Conservation (phyloP, 306 rosid genomes). For the Lathyrus oleraceus region DNA sequence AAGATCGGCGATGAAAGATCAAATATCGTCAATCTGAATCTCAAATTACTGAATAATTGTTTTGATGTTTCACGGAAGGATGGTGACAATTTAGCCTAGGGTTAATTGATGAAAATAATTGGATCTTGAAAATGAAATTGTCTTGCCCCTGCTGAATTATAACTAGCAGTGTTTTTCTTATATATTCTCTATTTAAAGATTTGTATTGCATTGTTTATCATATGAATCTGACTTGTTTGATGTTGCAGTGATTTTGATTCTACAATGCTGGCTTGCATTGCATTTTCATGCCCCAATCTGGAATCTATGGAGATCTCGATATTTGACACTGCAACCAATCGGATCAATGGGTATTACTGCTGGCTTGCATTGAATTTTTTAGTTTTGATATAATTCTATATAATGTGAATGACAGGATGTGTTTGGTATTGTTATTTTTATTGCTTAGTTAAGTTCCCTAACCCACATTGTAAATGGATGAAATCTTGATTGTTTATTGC, state of each 20-base stretch:
- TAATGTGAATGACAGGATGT: neutral
- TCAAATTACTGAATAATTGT: neutral
- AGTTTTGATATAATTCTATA: neutral
- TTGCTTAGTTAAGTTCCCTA: neutral
- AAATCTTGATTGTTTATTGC: neutral
- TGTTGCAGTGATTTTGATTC: slow-evolving; percentile 85
- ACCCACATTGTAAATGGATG: neutral
- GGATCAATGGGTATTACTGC: slow-evolving; percentile 76
- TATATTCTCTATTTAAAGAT: neutral
- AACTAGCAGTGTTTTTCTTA: neutral
- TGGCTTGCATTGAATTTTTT: too few relatives aligned
- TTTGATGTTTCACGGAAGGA: neutral
- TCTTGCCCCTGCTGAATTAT: neutral
- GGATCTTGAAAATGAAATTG: slow-evolving; percentile 4
- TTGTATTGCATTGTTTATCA: neutral
- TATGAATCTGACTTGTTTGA: slow-evolving; percentile 7
- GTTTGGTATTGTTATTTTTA: neutral
- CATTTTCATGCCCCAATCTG: slow-evolving; percentile 91
- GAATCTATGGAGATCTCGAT: slow-evolving; percentile 69
- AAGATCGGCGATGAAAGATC: slow-evolving; percentile 2
- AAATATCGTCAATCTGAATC: slow-evolving; percentile 11
- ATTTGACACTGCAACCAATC: slow-evolving; percentile 55
- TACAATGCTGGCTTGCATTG: slow-evolving; percentile 89
- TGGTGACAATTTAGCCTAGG: neutral
- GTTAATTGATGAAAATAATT: neutral